Conservation (phyloP, 345 rosid genomes). For the Euphorbia peplus region DNA sequence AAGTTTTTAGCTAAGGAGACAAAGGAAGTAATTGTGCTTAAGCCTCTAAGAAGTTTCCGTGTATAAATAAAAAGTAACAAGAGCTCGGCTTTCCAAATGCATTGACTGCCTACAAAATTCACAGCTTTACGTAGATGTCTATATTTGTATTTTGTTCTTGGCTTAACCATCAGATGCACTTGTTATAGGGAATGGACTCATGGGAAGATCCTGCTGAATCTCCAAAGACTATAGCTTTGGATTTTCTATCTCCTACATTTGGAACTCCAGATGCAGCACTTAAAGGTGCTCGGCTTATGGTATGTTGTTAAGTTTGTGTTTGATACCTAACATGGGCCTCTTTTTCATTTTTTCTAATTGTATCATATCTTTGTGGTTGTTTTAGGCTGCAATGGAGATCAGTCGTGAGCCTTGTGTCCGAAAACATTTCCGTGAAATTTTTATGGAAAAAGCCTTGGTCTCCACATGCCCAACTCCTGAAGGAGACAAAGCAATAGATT, state of each 20-base stretch:
- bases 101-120: not conserved
- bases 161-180: not conserved
- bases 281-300: conserved; percentile 13
- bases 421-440: conserved; percentile 10
- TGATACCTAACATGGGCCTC: not conserved
- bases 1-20: not conserved
- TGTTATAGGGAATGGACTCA: conserved; percentile 3
- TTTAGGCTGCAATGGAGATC: conserved; percentile 18
- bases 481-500: conserved; percentile 8
- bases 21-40: not conserved
- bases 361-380: not conserved
- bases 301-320: not conserved
- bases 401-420: conserved; percentile 11
- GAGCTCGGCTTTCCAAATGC: not conserved
- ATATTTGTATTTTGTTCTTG: not conserved
- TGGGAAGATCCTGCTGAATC: conserved; percentile 11
- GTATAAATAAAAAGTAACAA: not conserved
- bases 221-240: conserved; percentile 7
- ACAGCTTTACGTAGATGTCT: not conserved
- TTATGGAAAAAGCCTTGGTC: conserved; percentile 8
- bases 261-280: conserved; percentile 14
- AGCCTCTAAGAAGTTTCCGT: not conserved
- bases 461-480: conserved; percentile 13
- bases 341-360: not conserved
- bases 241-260: conserved; percentile 3